Percentiles rank a stretch among this genome's conserved stretches.
Evolutionary conservation across 2,329 filamentous ascomycete genomes (phyloP).

Genomic region (Colletotrichum theobromicola): DNA sequence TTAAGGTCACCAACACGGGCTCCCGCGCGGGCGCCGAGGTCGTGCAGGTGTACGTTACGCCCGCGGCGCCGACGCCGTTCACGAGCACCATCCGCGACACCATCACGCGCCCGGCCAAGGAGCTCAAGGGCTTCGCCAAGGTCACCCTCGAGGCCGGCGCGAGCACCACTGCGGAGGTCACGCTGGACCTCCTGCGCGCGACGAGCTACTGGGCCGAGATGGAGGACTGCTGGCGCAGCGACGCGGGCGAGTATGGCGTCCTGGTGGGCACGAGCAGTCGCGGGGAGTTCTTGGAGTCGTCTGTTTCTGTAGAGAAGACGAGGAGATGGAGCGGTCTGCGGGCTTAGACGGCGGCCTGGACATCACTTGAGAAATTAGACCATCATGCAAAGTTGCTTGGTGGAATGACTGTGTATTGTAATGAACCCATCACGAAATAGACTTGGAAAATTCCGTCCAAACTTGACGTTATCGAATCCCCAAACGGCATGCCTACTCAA

Average conservation of each 20-base stretch:
- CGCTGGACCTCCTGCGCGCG: conserved; percentile 36
- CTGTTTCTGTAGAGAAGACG: conserved; percentile 15
- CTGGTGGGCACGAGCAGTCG: conserved; percentile 38
- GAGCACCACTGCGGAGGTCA: conserved; percentile 32
- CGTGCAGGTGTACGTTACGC: conserved; percentile 35
- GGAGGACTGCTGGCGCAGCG: conserved; percentile 41
- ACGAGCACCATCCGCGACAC: conserved; percentile 22
- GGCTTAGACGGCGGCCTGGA: neutral
- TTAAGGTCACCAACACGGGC: conserved; percentile 49
- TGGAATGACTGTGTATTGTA: neutral
- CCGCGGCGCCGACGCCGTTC: conserved; percentile 24
- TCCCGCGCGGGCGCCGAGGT: conserved; percentile 29
- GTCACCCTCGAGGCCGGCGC: conserved; percentile 41
- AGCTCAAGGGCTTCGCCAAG: conserved; percentile 50
- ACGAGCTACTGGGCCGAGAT: conserved; percentile 47
- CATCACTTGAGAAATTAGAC: neutral
- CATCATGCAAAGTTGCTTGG: neutral
- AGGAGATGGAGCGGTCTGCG: conserved; percentile 15
- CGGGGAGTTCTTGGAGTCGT: conserved; percentile 23
- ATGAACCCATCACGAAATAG: neutral
- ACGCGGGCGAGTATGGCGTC: conserved; percentile 41
- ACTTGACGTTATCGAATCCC: neutral
- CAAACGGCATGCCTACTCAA: neutral
- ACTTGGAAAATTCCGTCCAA: neutral
- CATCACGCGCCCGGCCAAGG: conserved; percentile 42